These are phyloP conservation scores for Calocybe gangraenosa DNA, from an alignment of 768 basidiomycete species.

Conservation along the genomic window DNA sequence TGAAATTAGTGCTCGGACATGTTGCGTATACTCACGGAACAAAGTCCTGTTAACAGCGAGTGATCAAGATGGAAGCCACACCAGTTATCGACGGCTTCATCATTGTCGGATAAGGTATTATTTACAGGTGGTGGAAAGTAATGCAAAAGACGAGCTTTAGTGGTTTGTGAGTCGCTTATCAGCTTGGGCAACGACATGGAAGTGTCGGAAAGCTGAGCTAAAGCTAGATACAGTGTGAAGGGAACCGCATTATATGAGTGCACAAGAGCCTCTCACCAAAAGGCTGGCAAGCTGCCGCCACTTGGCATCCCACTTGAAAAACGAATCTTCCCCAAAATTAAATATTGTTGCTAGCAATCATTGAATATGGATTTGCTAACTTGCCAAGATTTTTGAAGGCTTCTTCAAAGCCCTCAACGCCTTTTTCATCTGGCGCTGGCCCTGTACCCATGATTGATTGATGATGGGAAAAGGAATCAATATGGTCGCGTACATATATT, in stretches of 20 bases:
- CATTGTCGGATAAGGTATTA: conserved; percentile 33
- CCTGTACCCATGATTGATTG: conserved; percentile 36
- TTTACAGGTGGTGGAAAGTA: conserved; percentile 77
- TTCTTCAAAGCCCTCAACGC: conserved; percentile 73
- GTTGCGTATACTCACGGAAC: conserved; percentile 51
- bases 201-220: conserved; percentile 60
- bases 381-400: conserved; percentile 85
- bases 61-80: conserved; percentile 97
- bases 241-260: not conserved
- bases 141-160: conserved; percentile 92
- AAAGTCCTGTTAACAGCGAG: conserved; percentile 86
- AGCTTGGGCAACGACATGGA: conserved; percentile 67
- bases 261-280: conserved; percentile 56
- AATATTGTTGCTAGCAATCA: conserved; percentile 2
- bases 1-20: not conserved
- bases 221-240: conserved; percentile 39
- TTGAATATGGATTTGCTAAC: conserved; percentile 31
- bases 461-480: not conserved
- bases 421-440: conserved; percentile 55
- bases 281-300: conserved; percentile 87
- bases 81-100: conserved; percentile 79
- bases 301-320: conserved; percentile 73
- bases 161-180: conserved; percentile 74
- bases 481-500: conserved; percentile 71
- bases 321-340: conserved; percentile 49